Conservation (phyloP, 1,284 basidiomycete species). For the Tylopilus sp. region DNA sequence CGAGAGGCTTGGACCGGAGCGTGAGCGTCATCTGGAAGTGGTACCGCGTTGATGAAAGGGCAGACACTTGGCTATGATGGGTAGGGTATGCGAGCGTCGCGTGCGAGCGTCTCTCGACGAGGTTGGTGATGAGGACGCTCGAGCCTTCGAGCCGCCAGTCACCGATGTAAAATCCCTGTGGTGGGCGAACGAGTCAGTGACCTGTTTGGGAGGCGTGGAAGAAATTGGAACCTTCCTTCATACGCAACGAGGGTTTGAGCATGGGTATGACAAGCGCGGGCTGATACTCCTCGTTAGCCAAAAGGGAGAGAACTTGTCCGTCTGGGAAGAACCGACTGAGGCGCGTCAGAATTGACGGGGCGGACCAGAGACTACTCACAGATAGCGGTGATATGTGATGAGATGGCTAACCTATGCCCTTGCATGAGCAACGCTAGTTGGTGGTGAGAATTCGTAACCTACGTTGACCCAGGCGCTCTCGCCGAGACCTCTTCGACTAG, state of each 20-base stretch:
- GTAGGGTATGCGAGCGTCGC: constrained; percentile 23
- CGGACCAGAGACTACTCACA: constrained; percentile 45
- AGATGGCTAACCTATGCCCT: constrained; percentile 58
- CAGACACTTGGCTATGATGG: constrained; percentile 10
- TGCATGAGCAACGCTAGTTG: constrained; percentile 3
- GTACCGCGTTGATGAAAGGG: constrained; percentile 48
- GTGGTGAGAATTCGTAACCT: constrained; percentile 30
- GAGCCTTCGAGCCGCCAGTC: constrained; percentile 62
- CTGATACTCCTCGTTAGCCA: constrained; percentile 75
- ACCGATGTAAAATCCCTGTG: constrained; percentile 66
- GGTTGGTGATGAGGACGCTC: constrained; percentile 57
- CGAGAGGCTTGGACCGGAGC: constrained; percentile 74
- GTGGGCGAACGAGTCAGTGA: constrained; percentile 2
- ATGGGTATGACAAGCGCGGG: constrained; percentile 77
- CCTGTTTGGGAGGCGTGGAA: background rate
- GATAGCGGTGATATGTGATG: constrained; percentile 80
- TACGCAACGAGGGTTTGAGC: constrained; percentile 71
- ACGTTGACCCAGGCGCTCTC: constrained; percentile 85
- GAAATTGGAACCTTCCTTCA: constrained; percentile 72
- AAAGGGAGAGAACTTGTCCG: constrained; percentile 81
- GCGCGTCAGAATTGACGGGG: constrained; percentile 5
- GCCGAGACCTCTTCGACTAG: constrained; percentile 70
- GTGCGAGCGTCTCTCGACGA: constrained; percentile 51
- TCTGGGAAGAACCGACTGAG: constrained; percentile 83
- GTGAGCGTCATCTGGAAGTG: constrained; percentile 82